Conservation (phyloP, 768 basidiomycete species). For the Galerina sulciceps region DNA sequence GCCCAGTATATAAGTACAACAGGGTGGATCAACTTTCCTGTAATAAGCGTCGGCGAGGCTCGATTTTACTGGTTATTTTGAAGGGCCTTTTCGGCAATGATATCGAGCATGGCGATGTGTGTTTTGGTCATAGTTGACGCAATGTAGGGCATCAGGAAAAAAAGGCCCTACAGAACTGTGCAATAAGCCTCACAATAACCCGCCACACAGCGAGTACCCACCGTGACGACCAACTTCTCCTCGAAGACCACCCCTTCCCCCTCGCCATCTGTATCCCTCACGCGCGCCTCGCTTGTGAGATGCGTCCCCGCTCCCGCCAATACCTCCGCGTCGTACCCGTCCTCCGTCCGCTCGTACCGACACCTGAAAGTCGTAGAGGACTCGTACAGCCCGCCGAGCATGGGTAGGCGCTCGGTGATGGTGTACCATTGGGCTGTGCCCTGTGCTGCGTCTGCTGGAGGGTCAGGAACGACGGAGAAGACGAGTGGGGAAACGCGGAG, state of each 20-base stretch:
- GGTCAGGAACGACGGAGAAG: slow-evolving; percentile 24
- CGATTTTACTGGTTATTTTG: slow-evolving; percentile 9
- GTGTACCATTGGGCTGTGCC: slow-evolving; percentile 24
- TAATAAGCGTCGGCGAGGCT: too few relatives aligned
- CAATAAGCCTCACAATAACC: neutral
- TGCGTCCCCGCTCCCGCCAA: slow-evolving; percentile 19
- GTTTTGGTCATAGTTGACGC: slow-evolving; percentile 29
- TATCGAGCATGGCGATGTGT: slow-evolving; percentile 31
- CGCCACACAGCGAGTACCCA: neutral
- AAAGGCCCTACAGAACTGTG: slow-evolving; percentile 29
- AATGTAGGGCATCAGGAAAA: slow-evolving; percentile 39
- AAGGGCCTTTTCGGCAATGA: slow-evolving; percentile 20
- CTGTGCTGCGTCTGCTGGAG: slow-evolving; percentile 1
- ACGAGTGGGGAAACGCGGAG: slow-evolving; percentile 36
- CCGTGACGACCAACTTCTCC: slow-evolving; percentile 23
- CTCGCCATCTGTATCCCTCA: slow-evolving; percentile 15
- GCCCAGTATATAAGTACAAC: neutral
- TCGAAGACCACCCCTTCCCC: slow-evolving; percentile 29
- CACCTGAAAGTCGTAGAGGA: slow-evolving; percentile 29
- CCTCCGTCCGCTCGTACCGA: slow-evolving; percentile 14
- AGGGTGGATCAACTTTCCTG: too few relatives aligned
- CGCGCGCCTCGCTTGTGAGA: slow-evolving; percentile 18
- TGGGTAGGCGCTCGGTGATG: slow-evolving; percentile 31
- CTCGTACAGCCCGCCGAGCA: slow-evolving; percentile 26
- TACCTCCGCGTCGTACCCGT: slow-evolving; percentile 22